A percentile compares a stretch with the other conserved stretches of the same genome.
Evolutionary conservation across 1,284 basidiomycete genomes (phyloP).

Genomic region (Apiotrichum gracile): DNA sequence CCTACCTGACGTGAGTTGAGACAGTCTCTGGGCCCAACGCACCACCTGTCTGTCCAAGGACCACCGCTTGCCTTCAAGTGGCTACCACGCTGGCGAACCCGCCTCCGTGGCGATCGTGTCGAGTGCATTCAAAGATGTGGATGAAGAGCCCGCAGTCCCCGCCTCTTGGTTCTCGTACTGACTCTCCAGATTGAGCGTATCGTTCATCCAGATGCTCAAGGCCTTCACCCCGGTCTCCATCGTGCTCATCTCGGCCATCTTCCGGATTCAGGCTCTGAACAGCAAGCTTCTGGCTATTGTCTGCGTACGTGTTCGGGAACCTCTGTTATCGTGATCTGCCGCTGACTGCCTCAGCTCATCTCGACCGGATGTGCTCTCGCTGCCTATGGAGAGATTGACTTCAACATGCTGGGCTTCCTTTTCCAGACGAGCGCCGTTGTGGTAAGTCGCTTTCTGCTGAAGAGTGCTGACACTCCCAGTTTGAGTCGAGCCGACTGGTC

Average conservation of each 20-base stretch:
- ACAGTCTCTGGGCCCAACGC: too few relatives aligned
- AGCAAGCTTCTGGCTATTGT: constrained; percentile 73
- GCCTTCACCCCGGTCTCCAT: constrained; percentile 93
- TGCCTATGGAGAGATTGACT: constrained; percentile 72
- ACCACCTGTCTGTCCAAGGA: too few relatives aligned
- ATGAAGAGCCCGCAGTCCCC: too few relatives aligned
- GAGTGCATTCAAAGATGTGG: too few relatives aligned
- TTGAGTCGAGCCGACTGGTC: constrained; percentile 61
- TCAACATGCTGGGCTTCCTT: constrained; percentile 79
- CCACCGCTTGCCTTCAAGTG: too few relatives aligned
- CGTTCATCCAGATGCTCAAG: constrained; percentile 99
- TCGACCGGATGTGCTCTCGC: constrained; percentile 79
- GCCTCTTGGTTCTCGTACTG: too few relatives aligned
- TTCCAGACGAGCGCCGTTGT: constrained; percentile 70
- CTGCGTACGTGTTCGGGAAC: constrained; percentile 49
- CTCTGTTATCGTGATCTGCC: constrained; percentile 39
- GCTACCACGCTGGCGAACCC: too few relatives aligned
- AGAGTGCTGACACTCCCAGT: constrained; percentile 18
- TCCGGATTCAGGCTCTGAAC: constrained; percentile 77
- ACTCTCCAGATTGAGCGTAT: constrained; percentile 66
- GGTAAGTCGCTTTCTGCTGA: constrained; percentile 19
- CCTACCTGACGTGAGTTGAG: constrained; percentile 65
- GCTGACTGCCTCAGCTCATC: constrained; percentile 61
- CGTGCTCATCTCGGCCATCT: constrained; percentile 82
- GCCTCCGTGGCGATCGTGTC: too few relatives aligned